Evolutionary conservation across 2,329 filamentous ascomycete genomes (phyloP), one percentile per base, ranked within the genome.

Genomic region (Westerdykella sp.): DNA sequence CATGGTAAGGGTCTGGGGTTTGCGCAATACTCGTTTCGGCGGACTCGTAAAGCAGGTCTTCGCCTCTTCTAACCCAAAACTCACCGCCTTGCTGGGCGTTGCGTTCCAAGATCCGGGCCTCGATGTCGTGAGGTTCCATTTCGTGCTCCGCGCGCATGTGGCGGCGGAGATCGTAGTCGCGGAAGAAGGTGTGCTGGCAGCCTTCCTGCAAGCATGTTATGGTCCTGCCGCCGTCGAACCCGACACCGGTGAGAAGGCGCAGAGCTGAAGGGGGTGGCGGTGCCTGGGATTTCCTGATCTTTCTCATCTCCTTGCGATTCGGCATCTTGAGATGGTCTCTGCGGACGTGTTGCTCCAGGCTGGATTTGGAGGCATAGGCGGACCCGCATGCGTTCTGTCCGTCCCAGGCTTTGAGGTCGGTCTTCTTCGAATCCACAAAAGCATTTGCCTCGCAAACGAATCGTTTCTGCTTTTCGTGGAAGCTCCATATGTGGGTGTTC

Each of bases 341-440:
- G 15, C 87, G 82, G 36, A 96, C 76, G 61, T 97, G 91, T 52
- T 93, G 85, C 63, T 91, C 85, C 0, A 96, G 75, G 23, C 81
- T 81, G 14, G 80, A 77, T 65, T 94, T 95, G 48, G 84, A 85
- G 45, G 79, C 78, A 58, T 94, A 93, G 30, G 77, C 77, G 47
- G 81, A 78, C 2, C 84, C 85, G 59, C 91, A 97, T 13, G 84
- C 86, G 40, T 81, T 74, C 9, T 75, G 68, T 16, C 75, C 76
- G 44, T 78, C 72, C 84, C 88, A 95, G 5, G 67, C 72, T 9
- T 70, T 67, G 1, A 93, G 56, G 35, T 70, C 68, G 15, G 60
- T 69, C 36, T 79, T 80, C 23, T 61, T 67, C n/a, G 71, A 75
- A 5, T 69, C 63, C 7, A 69, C 71, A 1, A 89, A 69, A 52